Evolutionary conservation across 345 rosid genomes (phyloP), one percentile per base, ranked within the genome.

Genomic region (Litchi chinensis): DNA sequence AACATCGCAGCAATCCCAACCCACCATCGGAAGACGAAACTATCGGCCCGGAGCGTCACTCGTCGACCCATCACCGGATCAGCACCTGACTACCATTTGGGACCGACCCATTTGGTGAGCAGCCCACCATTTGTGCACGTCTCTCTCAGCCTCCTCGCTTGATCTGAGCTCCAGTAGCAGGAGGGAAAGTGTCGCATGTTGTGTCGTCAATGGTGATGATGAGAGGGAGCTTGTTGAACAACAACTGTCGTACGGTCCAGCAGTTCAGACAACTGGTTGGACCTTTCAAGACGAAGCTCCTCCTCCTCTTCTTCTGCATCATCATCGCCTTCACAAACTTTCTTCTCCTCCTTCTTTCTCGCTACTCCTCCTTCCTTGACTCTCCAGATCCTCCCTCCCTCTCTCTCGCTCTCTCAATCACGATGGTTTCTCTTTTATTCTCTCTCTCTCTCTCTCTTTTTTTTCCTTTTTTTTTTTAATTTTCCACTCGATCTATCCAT

Each of bases 241-340:
- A 82, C 16, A 87, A 87, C 79, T 97, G 98, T 44, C 88, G 98
- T 65, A 83, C 88, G 76, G 79, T 85, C 64, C 96, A 86, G 87
- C 87, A 91, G 76, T 76, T 85, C 78, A 86, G 93, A 48, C 94
- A 93, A 79, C 46, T 90, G 19, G 87, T 64, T 22, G 90, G 91
- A 84, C 85, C 91, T 82, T 81, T 82, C 74, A 95, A 85, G 85
- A 88, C 87, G 80, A 95, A 85, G 91, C 84, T 95, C 56, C 86
- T 95, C 21, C 87, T 95, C 8, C 84, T 95, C 60, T 85, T 95
- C 21, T 87, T 95, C 8, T 76, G 81, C 50, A 84, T 79, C 41
- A 87, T 89, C 80, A 71, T 93, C 83, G 88, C 77, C 18, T 77
- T 92, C 73, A 80, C 89, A 48, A 77, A 86, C 1, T 19, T 95